Evolutionary conservation across 441 rosid genomes (phyloP).

Genomic region (Arabidopsis lyrata): DNA sequence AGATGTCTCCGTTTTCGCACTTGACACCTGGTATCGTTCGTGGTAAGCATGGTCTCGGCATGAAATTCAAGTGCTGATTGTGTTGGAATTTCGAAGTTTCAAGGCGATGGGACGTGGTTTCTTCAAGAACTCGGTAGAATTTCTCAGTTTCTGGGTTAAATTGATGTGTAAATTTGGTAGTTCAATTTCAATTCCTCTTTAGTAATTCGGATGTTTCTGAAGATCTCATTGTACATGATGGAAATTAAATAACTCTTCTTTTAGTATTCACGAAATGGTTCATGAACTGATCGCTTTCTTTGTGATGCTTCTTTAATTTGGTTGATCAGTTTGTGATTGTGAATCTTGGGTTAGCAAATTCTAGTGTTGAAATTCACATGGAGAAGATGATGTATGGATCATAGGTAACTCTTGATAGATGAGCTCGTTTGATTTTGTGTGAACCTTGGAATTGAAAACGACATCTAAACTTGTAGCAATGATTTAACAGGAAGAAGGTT

Average conservation of each 20-base stretch:
- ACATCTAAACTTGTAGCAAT: background rate
- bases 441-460: background rate
- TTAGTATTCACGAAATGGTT: background rate
- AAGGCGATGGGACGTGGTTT: conserved; percentile 3
- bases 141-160: conserved; percentile 26
- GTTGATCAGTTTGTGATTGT: background rate
- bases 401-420: background rate
- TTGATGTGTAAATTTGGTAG: conserved; percentile 42
- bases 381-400: background rate
- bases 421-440: background rate
- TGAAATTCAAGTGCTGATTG: conserved; percentile 55
- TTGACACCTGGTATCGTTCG: conserved; percentile 66
- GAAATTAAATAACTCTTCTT: background rate
- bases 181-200: conserved; percentile 12
- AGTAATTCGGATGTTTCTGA: conserved; percentile 3
- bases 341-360: background rate
- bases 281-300: background rate
- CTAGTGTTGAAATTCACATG: background rate
- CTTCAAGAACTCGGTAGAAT: conserved; percentile 27
- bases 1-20: conserved; percentile 52
- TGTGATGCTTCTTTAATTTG: background rate
- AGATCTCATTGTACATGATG: conserved; percentile 26
- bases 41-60: conserved; percentile 75
- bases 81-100: background rate
- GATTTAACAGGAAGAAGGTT: background rate